These are phyloP conservation scores for Tuber melanosporum DNA, from an alignment of 495 filamentous ascomycete genomes.

Conservation along the genomic window DNA sequence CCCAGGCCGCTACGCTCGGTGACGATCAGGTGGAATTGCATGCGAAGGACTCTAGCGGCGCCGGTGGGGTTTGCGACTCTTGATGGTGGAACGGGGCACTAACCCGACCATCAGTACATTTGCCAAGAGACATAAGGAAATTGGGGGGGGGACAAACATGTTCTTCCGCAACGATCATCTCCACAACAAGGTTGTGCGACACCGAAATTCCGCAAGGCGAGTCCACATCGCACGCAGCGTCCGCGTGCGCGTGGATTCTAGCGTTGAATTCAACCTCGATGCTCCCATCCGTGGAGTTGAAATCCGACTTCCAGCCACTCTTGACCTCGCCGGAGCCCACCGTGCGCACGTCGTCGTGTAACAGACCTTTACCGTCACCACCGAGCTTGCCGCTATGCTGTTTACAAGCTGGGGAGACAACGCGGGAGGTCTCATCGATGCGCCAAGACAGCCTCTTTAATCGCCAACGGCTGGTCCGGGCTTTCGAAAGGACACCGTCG, in stretches of 20 bases:
- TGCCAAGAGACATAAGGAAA: conserved; percentile 50
- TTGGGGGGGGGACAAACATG: conserved; percentile 16
- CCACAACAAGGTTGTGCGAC: conserved; percentile 77
- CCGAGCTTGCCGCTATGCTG: conserved; percentile 69
- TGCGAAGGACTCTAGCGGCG: conserved; percentile 80
- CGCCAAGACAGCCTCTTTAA: conserved; percentile 87
- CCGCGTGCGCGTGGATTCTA: conserved; percentile 50
- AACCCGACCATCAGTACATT: conserved; percentile 49
- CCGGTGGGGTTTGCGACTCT: conserved; percentile 69
- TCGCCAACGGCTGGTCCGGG: conserved; percentile 69
- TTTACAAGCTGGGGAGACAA: conserved; percentile 71
- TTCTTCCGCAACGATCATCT: conserved; percentile 92
- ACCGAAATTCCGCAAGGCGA: conserved; percentile 70
- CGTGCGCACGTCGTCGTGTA: conserved; percentile 68
- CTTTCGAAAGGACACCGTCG: conserved; percentile 61
- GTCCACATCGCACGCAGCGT: conserved; percentile 72
- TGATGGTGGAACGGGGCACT: conserved; percentile 29
- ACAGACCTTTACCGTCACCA: conserved; percentile 62
- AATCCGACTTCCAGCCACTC: conserved; percentile 95
- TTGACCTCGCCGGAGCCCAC: conserved; percentile 71
- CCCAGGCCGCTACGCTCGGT: conserved; percentile 82
- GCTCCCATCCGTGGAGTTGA: conserved; percentile 58
- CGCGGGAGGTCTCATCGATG: conserved; percentile 76
- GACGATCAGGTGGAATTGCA: conserved; percentile 76
- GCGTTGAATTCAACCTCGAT: conserved; percentile 81